Conservation (phyloP, 345 rosid species). For the Pugionium cornutum region DNA sequence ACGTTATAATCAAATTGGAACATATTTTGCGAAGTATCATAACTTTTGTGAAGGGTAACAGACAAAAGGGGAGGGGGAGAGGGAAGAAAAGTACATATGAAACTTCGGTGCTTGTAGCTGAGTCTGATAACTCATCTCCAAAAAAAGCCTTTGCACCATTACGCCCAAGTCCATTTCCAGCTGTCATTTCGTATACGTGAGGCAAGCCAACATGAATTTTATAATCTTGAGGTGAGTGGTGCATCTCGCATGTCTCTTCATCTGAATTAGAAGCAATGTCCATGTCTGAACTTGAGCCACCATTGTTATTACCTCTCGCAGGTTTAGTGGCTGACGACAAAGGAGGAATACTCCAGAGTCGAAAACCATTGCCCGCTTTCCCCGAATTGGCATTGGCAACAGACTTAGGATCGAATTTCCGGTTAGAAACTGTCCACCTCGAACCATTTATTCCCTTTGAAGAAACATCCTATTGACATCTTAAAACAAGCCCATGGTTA, state of each 20-base stretch:
- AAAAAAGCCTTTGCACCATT: conserved; percentile 36
- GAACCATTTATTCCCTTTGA: conserved; percentile 12
- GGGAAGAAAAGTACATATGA: conserved; percentile 34
- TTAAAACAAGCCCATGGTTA: neutral
- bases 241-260: conserved; percentile 50
- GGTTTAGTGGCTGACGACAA: conserved; percentile 41
- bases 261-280: conserved; percentile 62
- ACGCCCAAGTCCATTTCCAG: conserved; percentile 35
- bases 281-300: conserved; percentile 65
- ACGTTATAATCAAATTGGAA: conserved; percentile 11
- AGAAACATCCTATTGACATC: conserved; percentile 35
- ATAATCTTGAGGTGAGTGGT: conserved; percentile 53
- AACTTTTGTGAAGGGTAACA: conserved; percentile 8
- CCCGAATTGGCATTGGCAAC: conserved; percentile 35
- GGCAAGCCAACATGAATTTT: conserved; percentile 35
- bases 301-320: conserved; percentile 40
- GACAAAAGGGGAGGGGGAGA: neutral
- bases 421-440: conserved; percentile 33
- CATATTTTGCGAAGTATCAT: neutral
- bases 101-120: conserved; percentile 64
- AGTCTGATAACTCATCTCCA: conserved; percentile 58
- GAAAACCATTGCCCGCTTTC: conserved; percentile 39
- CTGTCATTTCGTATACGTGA: conserved; percentile 30
- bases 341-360: conserved; percentile 47
- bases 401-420: conserved; percentile 40